Conservation (phyloP, 805 yeast species). For the Torulaspora gathmanii region DNA sequence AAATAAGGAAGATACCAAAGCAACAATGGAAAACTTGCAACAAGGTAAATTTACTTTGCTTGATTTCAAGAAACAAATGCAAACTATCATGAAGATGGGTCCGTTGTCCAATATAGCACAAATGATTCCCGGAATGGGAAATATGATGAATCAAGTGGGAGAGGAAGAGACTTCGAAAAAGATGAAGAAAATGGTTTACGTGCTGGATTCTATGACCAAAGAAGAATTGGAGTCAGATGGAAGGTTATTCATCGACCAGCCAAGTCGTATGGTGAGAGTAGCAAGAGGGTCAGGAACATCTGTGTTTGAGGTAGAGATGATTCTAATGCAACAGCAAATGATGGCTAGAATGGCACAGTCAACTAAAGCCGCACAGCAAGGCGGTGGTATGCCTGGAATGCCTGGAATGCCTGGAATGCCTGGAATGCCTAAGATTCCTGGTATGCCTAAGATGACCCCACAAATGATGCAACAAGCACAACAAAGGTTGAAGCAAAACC, state of each 20-base stretch:
- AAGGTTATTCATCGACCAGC: slow-evolving; percentile 67
- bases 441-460: slow-evolving; percentile 43
- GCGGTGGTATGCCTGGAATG: slow-evolving; percentile 39
- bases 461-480: slow-evolving; percentile 48
- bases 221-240: slow-evolving; percentile 91
- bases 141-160: slow-evolving; percentile 80
- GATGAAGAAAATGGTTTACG: slow-evolving; percentile 81
- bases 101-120: slow-evolving; percentile 89
- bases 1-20: slow-evolving; percentile 81
- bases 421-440: slow-evolving; percentile 52
- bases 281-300: slow-evolving; percentile 94
- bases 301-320: slow-evolving; percentile 89
- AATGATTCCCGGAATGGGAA: slow-evolving; percentile 91
- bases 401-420: slow-evolving; percentile 48
- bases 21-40: slow-evolving; percentile 84
- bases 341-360: slow-evolving; percentile 91
- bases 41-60: slow-evolving; percentile 91
- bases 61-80: slow-evolving; percentile 92
- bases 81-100: slow-evolving; percentile 93
- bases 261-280: slow-evolving; percentile 79
- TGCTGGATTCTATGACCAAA: slow-evolving; percentile 94
- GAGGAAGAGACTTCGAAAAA: slow-evolving; percentile 86
- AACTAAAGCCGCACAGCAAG: slow-evolving; percentile 42
- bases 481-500: slow-evolving; percentile 63
- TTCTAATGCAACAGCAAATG: slow-evolving; percentile 85